Evolutionary conservation across 768 basidiomycete species (phyloP).

Genomic region (Leccinum longicurvipes): DNA sequence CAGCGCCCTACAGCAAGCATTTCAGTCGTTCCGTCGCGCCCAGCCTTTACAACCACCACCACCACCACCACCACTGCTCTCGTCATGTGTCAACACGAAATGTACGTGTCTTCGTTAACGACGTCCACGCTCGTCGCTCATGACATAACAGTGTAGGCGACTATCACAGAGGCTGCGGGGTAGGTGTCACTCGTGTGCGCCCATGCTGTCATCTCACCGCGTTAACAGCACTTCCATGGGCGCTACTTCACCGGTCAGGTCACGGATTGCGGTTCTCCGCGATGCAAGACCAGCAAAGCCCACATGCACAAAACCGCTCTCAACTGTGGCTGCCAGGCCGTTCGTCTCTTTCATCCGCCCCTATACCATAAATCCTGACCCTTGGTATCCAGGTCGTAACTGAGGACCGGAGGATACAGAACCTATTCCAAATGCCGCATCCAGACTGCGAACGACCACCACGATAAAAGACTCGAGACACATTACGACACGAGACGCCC

Average conservation of each 20-base stretch:
- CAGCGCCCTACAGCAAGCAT: background rate
- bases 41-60: background rate
- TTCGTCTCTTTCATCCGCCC: slow-evolving; percentile 14
- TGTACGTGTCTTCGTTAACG: slow-evolving; percentile 21
- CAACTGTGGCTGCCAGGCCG: slow-evolving; percentile 32
- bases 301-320: slow-evolving; percentile 35
- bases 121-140: background rate
- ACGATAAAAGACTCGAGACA: slow-evolving; percentile 7
- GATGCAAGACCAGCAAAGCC: slow-evolving; percentile 33
- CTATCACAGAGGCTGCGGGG: slow-evolving; percentile 36
- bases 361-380: slow-evolving; percentile 8
- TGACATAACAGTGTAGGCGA: slow-evolving; percentile 31
- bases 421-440: slow-evolving; percentile 34
- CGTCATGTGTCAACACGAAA: slow-evolving; percentile 36
- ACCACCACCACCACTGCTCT: background rate
- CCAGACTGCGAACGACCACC: slow-evolving; percentile 29
- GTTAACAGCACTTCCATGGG: slow-evolving; percentile 34
- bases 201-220: slow-evolving; percentile 6
- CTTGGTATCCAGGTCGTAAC: slow-evolving; percentile 28
- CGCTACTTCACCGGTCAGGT: slow-evolving; percentile 36
- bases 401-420: slow-evolving; percentile 35
- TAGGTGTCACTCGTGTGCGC: slow-evolving; percentile 12
- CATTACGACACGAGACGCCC: slow-evolving; percentile 1
- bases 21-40: background rate
- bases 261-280: slow-evolving; percentile 27